Evolutionary conservation across 1,284 basidiomycete genomes (phyloP).

Genomic region (Malassezia sympodialis): DNA sequence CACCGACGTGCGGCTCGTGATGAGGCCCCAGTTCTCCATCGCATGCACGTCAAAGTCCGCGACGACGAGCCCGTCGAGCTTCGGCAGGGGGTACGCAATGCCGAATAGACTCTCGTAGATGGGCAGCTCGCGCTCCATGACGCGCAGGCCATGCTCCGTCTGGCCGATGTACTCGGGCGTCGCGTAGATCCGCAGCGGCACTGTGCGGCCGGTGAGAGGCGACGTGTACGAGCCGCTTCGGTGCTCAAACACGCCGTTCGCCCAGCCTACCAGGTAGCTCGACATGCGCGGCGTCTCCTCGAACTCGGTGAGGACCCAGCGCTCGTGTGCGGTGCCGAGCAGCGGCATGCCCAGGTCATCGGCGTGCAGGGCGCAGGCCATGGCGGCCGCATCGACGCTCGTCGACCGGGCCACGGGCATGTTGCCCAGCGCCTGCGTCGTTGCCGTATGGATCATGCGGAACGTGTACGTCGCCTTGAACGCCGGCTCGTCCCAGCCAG

Average conservation of each 20-base stretch:
- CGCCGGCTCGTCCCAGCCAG: slow-evolving; percentile 82
- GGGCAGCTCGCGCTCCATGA: slow-evolving; percentile 72
- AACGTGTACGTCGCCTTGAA: slow-evolving; percentile 75
- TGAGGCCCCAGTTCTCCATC: slow-evolving; percentile 77
- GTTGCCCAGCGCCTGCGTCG: slow-evolving; percentile 60
- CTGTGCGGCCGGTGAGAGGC: slow-evolving; percentile 65
- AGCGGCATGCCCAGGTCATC: slow-evolving; percentile 56
- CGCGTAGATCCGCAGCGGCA: slow-evolving; percentile 70
- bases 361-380: slow-evolving; percentile 49
- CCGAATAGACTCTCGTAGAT: slow-evolving; percentile 78
- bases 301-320: slow-evolving; percentile 38
- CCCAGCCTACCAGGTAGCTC: slow-evolving; percentile 78
- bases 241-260: slow-evolving; percentile 69
- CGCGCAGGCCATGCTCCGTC: slow-evolving; percentile 65
- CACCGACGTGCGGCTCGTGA: slow-evolving; percentile 72
- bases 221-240: slow-evolving; percentile 67
- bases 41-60: slow-evolving; percentile 76
- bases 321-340: slow-evolving; percentile 51
- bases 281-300: slow-evolving; percentile 57
- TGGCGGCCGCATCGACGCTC: slow-evolving; percentile 8
- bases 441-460: slow-evolving; percentile 70
- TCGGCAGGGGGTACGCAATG: slow-evolving; percentile 78
- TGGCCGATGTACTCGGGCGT: slow-evolving; percentile 73
- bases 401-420: slow-evolving; percentile 52
- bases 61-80: slow-evolving; percentile 50